These are phyloP conservation scores for Daldinia loculata DNA, from an alignment of 495 filamentous ascomycete genomes.

Conservation along the genomic window DNA sequence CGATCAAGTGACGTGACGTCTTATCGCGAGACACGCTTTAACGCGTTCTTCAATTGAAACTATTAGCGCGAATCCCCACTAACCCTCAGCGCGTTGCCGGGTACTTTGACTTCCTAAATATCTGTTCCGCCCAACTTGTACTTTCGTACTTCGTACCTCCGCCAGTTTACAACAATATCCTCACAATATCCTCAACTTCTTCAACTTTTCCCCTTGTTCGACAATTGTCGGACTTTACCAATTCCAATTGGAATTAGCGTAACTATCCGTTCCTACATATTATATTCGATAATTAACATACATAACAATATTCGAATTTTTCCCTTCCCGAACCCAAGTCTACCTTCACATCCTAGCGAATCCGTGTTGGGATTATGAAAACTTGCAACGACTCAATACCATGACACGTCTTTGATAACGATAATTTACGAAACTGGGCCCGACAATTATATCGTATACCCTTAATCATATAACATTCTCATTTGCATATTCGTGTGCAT, in stretches of 20 bases:
- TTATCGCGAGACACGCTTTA: constrained; percentile 13
- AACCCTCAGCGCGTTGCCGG: constrained; percentile 25
- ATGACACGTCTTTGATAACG: constrained; percentile 25
- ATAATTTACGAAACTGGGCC: neutral
- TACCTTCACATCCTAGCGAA: neutral
- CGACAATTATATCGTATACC: neutral
- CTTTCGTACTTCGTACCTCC: constrained; percentile 28
- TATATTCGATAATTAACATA: neutral
- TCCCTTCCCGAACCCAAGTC: neutral
- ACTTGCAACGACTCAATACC: constrained; percentile 17
- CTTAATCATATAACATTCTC: neutral
- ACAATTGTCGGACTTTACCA: constrained; percentile 5
- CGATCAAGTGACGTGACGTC: constrained; percentile 27
- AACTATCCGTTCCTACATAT: neutral
- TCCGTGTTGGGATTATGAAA: constrained; percentile 17
- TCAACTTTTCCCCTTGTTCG: constrained; percentile 11
- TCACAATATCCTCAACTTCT: constrained; percentile 15
- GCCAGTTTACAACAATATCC: constrained; percentile 10
- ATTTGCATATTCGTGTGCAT: constrained; percentile 9
- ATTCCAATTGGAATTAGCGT: neutral
- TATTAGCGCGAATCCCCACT: constrained; percentile 37
- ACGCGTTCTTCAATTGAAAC: constrained; percentile 20
- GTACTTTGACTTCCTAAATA: constrained; percentile 31
- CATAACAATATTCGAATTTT: neutral
- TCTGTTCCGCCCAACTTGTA: constrained; percentile 27